These are phyloP conservation scores for Areca catechu DNA, from an alignment of 176 grass and related monocot species.

Conservation along the genomic window DNA sequence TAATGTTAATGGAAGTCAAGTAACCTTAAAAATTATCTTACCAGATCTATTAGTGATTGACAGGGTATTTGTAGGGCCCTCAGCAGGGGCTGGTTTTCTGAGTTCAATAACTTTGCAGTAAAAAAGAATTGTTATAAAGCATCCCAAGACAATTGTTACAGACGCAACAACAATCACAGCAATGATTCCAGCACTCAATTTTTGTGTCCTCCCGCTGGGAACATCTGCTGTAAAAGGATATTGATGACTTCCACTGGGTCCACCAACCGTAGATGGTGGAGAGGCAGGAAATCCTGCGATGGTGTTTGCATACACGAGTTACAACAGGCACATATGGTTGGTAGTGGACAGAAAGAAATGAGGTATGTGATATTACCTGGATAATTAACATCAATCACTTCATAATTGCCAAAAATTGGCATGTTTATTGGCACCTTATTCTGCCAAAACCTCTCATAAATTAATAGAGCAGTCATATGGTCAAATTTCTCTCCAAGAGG, in stretches of 20 bases:
- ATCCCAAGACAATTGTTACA: slow-evolving; percentile 41
- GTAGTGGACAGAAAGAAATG: slow-evolving; percentile 4
- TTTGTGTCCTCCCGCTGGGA: slow-evolving; percentile 32
- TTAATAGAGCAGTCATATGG: slow-evolving; percentile 50
- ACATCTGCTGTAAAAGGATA: slow-evolving; percentile 59
- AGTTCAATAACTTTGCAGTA: slow-evolving; percentile 46
- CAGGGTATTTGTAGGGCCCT: slow-evolving; percentile 31
- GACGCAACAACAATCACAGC: slow-evolving; percentile 56
- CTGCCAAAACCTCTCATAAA: slow-evolving; percentile 73
- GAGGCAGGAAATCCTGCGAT: slow-evolving; percentile 51
- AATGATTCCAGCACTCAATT: slow-evolving; percentile 66
- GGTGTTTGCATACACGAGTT: slow-evolving; percentile 4
- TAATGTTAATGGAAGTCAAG: not conserved
- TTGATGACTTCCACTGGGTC: slow-evolving; percentile 14
- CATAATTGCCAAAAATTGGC: slow-evolving; percentile 73
- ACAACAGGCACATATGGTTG: slow-evolving; percentile 7
- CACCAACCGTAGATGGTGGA: slow-evolving; percentile 39
- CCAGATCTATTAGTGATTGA: slow-evolving; percentile 64
- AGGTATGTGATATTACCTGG: slow-evolving; percentile 47
- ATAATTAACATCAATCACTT: slow-evolving; percentile 70
- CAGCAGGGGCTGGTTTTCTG: slow-evolving; percentile 26
- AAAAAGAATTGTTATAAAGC: slow-evolving; percentile 38
- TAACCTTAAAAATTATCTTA: slow-evolving; percentile 17
- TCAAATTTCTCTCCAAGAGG: slow-evolving; percentile 89
- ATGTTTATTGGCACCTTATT: slow-evolving; percentile 63